Evolutionary conservation across 768 basidiomycete genomes (phyloP).

Genomic region (Leucosporidium creatinivorum): DNA sequence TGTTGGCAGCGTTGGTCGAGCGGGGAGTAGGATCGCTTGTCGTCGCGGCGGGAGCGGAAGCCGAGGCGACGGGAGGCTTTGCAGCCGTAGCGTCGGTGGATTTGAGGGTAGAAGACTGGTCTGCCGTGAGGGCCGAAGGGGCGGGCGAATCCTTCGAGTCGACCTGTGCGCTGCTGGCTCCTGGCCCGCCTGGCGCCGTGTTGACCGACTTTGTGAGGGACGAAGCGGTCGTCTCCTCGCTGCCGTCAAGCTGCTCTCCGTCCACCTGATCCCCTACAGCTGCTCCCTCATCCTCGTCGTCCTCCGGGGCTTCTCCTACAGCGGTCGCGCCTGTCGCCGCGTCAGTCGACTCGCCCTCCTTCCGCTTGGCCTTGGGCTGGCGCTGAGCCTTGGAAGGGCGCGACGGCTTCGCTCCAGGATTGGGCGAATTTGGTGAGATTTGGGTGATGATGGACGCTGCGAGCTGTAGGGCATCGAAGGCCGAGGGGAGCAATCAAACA

Average conservation of each 20-base stretch:
- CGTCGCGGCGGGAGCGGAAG: conserved; percentile 10
- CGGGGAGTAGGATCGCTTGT: neutral
- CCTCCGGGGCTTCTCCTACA: neutral
- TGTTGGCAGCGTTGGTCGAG: neutral
- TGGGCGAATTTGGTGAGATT: neutral
- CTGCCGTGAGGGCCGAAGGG: neutral
- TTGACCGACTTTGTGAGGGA: neutral
- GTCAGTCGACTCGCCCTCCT: neutral
- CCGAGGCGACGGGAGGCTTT: neutral
- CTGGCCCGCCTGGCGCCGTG: neutral
- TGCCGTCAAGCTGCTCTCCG: neutral
- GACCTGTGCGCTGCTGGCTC: neutral
- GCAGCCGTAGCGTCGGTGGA: no score
- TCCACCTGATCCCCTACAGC: neutral
- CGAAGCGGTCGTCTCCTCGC: conserved; percentile 3
- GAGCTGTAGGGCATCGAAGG: neutral
- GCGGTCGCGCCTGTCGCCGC: conserved; percentile 1
- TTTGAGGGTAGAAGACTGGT: no score
- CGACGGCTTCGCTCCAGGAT: conserved; percentile 2
- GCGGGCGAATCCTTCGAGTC: conserved; percentile 3
- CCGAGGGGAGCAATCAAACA: neutral
- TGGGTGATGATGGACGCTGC: neutral
- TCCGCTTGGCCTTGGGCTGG: conserved; percentile 8
- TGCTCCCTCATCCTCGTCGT: conserved; percentile 17
- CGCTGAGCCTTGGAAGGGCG: conserved; percentile 18